phyloP scores from a whole-genome alignment of 495 filamentous ascomycete genomes.

The Trichocladium uniseriatum region DNA sequence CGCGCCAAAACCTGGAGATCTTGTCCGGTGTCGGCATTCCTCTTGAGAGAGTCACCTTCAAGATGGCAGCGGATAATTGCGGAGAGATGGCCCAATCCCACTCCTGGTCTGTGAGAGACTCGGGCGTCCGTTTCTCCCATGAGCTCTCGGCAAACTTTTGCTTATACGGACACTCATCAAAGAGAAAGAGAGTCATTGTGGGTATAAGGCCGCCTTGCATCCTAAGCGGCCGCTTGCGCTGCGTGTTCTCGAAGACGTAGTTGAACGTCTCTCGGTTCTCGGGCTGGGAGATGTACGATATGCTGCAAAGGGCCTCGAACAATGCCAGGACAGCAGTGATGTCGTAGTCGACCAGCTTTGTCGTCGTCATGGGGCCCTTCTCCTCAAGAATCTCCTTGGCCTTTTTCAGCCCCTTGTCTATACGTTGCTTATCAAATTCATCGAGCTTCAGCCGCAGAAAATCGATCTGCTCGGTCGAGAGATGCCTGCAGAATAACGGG shows the following conservation, averaged over 20 bases:
- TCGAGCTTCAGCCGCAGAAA: conserved; percentile 38
- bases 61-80: conserved; percentile 42
- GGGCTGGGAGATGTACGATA: conserved; percentile 34
- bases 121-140: conserved; percentile 51
- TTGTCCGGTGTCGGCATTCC: conserved; percentile 14
- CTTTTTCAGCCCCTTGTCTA: conserved; percentile 27
- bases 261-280: conserved; percentile 51
- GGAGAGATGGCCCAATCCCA: conserved; percentile 78
- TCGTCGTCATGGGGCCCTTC: conserved; percentile 23
- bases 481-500: conserved; percentile 15
- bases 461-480: conserved; percentile 23
- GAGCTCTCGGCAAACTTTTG: conserved; percentile 57
- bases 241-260: conserved; percentile 65
- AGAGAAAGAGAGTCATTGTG: conserved; percentile 72
- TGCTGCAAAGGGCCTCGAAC: conserved; percentile 46
- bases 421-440: conserved; percentile 31
- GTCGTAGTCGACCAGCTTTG: conserved; percentile 24
- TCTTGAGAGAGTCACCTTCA: conserved; percentile 13
- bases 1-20: conserved; percentile 64
- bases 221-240: conserved; percentile 60
- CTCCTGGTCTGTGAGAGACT: conserved; percentile 49
- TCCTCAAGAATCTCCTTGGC: conserved; percentile 32
- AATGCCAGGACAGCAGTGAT: conserved; percentile 37
- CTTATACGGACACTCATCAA: conserved; percentile 46
- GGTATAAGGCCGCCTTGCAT: conserved; percentile 60